Evolutionary conservation across 192 early-diverging fungal genomes (phyloP).

Genomic region (Backusella psychrophila): DNA sequence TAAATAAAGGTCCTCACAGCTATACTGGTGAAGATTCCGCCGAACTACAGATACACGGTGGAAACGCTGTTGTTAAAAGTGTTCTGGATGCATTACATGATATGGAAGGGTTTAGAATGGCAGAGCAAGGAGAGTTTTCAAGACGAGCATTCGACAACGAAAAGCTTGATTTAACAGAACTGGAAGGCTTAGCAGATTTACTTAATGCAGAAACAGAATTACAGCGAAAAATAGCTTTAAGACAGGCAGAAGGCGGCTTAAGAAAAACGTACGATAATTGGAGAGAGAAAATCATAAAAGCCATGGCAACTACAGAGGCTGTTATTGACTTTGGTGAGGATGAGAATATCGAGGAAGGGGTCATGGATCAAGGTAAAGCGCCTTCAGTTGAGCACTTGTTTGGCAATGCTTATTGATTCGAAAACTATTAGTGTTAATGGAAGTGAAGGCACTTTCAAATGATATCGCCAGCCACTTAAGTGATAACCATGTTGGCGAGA

Average conservation of each 20-base stretch:
- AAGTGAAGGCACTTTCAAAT: constrained; percentile 8
- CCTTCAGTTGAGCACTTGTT: not conserved
- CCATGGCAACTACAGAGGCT: constrained; percentile 66
- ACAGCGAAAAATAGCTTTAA: constrained; percentile 62
- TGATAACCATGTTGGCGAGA: constrained; percentile 68
- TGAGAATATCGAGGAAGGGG: constrained; percentile 74
- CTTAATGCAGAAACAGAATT: constrained; percentile 80
- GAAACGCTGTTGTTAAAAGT: constrained; percentile 61
- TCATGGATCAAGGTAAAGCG: constrained; percentile 48
- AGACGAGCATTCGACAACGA: constrained; percentile 70
- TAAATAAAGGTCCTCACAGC: constrained; percentile 51
- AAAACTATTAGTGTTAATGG: not conserved
- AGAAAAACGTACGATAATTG: constrained; percentile 60
- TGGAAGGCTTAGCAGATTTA: constrained; percentile 73
- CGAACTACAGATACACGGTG: constrained; percentile 77
- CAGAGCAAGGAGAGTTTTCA: constrained; percentile 75
- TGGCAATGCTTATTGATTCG: not conserved
- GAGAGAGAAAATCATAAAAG: constrained; percentile 54
- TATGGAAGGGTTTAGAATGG: constrained; percentile 56
- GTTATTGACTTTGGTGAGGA: constrained; percentile 81
- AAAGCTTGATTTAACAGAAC: constrained; percentile 68
- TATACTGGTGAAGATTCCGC: constrained; percentile 77
- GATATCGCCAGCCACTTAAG: constrained; percentile 49
- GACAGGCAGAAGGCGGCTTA: constrained; percentile 70
- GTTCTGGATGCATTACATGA: constrained; percentile 51